phyloP scores from a whole-genome alignment of 2,329 filamentous ascomycete species.

The Xylariaceae sp. region DNA sequence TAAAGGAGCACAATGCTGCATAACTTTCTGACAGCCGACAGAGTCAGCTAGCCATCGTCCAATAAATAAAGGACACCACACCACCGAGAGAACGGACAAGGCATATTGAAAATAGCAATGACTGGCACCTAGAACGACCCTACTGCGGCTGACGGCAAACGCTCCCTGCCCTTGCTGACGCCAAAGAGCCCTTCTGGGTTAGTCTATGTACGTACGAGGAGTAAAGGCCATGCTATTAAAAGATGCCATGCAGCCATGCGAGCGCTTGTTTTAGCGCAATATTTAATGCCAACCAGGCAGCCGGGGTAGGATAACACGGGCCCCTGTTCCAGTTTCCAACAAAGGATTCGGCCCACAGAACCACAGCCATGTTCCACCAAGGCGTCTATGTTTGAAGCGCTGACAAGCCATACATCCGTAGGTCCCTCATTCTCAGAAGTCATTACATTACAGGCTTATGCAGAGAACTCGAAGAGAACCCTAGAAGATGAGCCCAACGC shows the following conservation, averaged over 20 bases:
- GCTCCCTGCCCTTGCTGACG: not conserved
- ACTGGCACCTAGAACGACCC: not conserved
- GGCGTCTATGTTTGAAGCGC: too few relatives aligned
- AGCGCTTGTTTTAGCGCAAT: not conserved
- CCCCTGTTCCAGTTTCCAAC: not conserved
- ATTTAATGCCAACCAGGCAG: not conserved
- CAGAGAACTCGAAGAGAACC: not conserved
- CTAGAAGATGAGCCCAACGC: not conserved
- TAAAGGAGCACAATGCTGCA: not conserved
- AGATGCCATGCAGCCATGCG: not conserved
- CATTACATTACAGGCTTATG: not conserved
- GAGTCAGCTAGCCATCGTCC: not conserved
- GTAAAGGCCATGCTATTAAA: not conserved
- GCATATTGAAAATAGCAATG: not conserved
- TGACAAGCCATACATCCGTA: too few relatives aligned
- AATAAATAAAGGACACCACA: not conserved
- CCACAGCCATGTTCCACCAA: not conserved
- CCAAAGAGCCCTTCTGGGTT: not conserved
- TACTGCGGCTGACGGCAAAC: not conserved
- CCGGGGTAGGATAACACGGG: not conserved
- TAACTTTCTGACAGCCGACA: not conserved
- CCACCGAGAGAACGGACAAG: not conserved
- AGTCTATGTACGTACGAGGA: too few relatives aligned
- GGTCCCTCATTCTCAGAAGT: too few relatives aligned
- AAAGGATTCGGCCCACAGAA: not conserved